Base-by-base conservation (phyloP, 1,139 yeast species). In the Arxiozyma slooffiae region DNA sequence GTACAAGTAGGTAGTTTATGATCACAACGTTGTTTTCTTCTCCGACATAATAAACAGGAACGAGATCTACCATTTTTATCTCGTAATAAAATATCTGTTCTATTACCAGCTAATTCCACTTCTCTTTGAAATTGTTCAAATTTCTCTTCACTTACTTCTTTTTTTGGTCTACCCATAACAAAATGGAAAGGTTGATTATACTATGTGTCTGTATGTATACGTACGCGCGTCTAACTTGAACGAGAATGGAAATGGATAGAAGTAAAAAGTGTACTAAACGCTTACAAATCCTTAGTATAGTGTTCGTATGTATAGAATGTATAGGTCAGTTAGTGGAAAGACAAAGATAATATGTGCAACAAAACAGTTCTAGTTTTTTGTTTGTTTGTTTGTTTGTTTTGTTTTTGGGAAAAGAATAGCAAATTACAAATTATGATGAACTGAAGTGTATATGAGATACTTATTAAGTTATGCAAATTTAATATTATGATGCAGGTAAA, bases 1-100 rank as follows among this genome's bases (percentile, higher is more conserved):
- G 83, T 77, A 58, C 85, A 80, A 42, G 77, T 70, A 3, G 84
- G 84, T n/a, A 75, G 63, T 48, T 80, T 68, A 51, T 79, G 83
- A 57, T 79, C 84, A 65, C 85, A 80, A 60, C 77, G 75, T 57
- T 76, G 80, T 57, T 77, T 77, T 45, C 80, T 62, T 58, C 75
- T 73, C 54, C 76, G 78, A 53, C 81, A 77, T 18, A 76, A 59
- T 41, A 72, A 62, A 57, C 81, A 77, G 3, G 79, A 73, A 8
- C 78, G 72, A 14, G 79, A 75, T 48, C 80, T 69, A 5, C 77
- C 77, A 53, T 71, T 74, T 57, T 73, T 75, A 48, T 69, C 73
- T 41, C 61, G 56, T 46, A 65, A 51, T 41, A 65, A 47, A 23
- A 54, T 49, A 22, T 59, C 62, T 7, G 62, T 55, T 43, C 59